Percentiles rank a stretch among this genome's conserved stretches.
phyloP scores from a whole-genome alignment of 228 moss, liverwort and hornwort species.

The Sphagnum fallax region DNA sequence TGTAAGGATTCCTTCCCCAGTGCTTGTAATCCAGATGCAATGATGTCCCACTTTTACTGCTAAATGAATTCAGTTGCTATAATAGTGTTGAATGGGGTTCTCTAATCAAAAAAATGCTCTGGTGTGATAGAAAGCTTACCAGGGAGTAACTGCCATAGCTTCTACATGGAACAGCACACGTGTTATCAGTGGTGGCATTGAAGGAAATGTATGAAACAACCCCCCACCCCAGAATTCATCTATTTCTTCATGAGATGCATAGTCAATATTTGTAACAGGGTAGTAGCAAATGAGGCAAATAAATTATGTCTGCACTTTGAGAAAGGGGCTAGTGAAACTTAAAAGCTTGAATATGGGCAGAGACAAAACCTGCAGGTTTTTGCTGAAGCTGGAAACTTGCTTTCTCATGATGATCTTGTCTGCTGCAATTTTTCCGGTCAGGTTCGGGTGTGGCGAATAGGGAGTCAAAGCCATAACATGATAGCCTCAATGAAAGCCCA shows the following conservation, averaged over 20 bases:
- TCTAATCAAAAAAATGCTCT: too few species aligned
- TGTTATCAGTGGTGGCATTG: constrained; percentile 78
- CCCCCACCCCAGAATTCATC: neutral
- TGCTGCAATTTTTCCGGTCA: constrained; percentile 8
- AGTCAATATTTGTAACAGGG: too few species aligned
- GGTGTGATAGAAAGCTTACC: constrained; percentile 64
- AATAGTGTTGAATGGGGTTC: too few species aligned
- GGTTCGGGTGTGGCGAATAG: constrained; percentile 95
- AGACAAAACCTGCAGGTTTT: neutral
- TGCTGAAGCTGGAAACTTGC: neutral
- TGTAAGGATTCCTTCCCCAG: too few species aligned
- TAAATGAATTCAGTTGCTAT: too few species aligned
- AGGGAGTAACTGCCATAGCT: constrained; percentile 77
- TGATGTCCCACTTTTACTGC: too few species aligned
- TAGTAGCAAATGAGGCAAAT: too few species aligned
- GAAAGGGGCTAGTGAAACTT: neutral
- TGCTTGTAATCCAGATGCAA: too few species aligned
- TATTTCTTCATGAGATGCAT: too few species aligned
- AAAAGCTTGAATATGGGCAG: neutral
- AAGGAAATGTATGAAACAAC: constrained; percentile 54
- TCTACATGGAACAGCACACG: constrained; percentile 76
- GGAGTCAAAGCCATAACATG: constrained; percentile 81
- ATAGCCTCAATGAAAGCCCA: constrained; percentile 94
- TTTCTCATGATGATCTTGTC: neutral
- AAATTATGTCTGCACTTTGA: too few species aligned